These are phyloP conservation scores for Ustilago xerochloae DNA, from an alignment of 1,284 basidiomycete genomes.

Conservation along the genomic window DNA sequence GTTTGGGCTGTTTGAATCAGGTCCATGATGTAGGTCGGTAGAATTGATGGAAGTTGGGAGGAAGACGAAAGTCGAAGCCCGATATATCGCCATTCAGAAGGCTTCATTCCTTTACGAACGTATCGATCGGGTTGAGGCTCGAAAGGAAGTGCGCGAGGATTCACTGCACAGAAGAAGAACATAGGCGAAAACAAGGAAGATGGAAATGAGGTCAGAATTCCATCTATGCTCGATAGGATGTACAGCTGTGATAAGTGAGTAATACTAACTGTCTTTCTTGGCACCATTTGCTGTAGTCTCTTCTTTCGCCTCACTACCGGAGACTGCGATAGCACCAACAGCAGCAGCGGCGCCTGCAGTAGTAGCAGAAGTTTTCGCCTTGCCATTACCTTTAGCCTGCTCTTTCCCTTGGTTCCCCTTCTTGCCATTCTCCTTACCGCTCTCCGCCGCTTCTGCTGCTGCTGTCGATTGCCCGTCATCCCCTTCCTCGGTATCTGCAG, in stretches of 20 bases:
- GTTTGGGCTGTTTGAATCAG: slow-evolving; percentile 34
- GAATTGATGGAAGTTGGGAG: not conserved
- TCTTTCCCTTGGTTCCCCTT: slow-evolving; percentile 2
- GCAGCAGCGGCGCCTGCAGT: slow-evolving; percentile 6
- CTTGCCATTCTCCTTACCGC: not conserved
- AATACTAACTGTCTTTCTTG: slow-evolving; percentile 30
- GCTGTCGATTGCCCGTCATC: slow-evolving; percentile 63
- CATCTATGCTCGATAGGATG: too few species aligned
- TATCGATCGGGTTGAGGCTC: not conserved
- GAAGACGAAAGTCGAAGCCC: slow-evolving; percentile 13
- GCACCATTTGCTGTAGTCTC: not conserved
- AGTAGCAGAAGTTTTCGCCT: not conserved
- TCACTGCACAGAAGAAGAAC: slow-evolving; percentile 7
- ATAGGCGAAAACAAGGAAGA: not conserved
- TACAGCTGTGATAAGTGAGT: not conserved
- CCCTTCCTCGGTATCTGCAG: slow-evolving; percentile 74
- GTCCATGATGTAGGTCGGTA: slow-evolving; percentile 20
- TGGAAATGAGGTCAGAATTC: not conserved
- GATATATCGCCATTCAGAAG: slow-evolving; percentile 34
- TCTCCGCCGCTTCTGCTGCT: not conserved
- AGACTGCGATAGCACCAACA: slow-evolving; percentile 2
- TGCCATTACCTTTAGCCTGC: slow-evolving; percentile 1
- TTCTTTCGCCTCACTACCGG: not conserved
- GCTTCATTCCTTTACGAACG: slow-evolving; percentile 37
- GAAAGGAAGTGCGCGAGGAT: not conserved